phyloP scores from a whole-genome alignment of 2,329 filamentous ascomycete genomes.

The Sporothrix schenckii region DNA sequence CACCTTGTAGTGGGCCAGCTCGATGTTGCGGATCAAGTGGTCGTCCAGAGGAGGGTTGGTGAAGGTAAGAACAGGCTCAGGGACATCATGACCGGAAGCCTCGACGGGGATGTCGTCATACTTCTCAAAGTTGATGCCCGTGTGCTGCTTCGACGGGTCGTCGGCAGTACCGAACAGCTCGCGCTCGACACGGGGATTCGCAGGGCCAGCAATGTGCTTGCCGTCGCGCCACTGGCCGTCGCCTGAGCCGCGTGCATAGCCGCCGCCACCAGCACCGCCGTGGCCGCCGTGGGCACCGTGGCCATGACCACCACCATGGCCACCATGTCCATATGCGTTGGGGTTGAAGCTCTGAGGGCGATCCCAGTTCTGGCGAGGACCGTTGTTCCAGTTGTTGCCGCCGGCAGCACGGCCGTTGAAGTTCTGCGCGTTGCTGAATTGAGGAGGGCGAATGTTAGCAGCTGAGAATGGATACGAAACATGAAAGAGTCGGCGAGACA shows the following conservation, averaged over 20 bases:
- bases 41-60: slow-evolving; percentile 94
- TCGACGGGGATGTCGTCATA: slow-evolving; percentile 99
- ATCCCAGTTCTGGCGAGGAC: slow-evolving; percentile 37
- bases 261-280: slow-evolving; percentile 44
- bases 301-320: slow-evolving; percentile 17
- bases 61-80: slow-evolving; percentile 88
- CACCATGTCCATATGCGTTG: slow-evolving; percentile 54
- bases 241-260: slow-evolving; percentile 76
- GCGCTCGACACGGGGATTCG: slow-evolving; percentile 87
- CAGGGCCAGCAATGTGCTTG: slow-evolving; percentile 89
- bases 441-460: slow-evolving; percentile 34
- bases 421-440: slow-evolving; percentile 50
- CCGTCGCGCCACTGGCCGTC: slow-evolving; percentile 96
- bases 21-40: slow-evolving; percentile 90
- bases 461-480: neutral
- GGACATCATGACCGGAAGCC: slow-evolving; percentile 90
- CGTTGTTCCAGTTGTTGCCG: slow-evolving; percentile 37
- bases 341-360: slow-evolving; percentile 57
- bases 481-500: slow-evolving; percentile 30
- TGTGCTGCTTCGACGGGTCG: slow-evolving; percentile 93
- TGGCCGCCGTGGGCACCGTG: slow-evolving; percentile 38
- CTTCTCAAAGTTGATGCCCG: slow-evolving; percentile 99
- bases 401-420: slow-evolving; percentile 47
- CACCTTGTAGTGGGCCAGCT: slow-evolving; percentile 89
- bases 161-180: slow-evolving; percentile 91